phyloP scores from a whole-genome alignment of 2,329 filamentous ascomycete genomes.

The Epichloe gansuensis region DNA sequence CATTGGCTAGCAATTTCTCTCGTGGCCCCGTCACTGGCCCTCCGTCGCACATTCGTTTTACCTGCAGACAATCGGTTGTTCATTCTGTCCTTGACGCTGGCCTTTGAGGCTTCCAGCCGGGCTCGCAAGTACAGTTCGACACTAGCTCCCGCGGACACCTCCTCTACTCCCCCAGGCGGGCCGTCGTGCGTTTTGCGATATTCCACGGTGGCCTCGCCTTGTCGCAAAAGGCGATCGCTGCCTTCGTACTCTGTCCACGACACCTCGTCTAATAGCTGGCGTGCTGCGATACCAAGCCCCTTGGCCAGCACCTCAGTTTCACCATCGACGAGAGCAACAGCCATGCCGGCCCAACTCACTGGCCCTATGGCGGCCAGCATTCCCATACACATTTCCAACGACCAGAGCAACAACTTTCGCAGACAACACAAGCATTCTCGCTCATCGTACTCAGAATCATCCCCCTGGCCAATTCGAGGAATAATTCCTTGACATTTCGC shows the following conservation, averaged over 20 bases:
- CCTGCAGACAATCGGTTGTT: constrained; percentile 18
- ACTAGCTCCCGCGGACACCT: constrained; percentile 5
- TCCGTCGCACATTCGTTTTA: constrained; percentile 23
- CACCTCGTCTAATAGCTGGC: neutral
- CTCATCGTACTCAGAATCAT: constrained; percentile 50
- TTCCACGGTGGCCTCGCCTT: constrained; percentile 16
- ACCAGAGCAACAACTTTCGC: constrained; percentile 23
- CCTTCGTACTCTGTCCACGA: neutral
- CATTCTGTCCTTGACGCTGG: constrained; percentile 1
- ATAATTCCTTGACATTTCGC: constrained; percentile 49
- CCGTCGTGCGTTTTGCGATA: constrained; percentile 9
- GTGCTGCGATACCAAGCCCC: neutral
- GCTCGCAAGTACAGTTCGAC: constrained; percentile 4
- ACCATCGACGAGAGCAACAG: constrained; percentile 4
- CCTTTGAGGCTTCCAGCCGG: neutral
- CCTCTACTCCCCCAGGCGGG: constrained; percentile 9
- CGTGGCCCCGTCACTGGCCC: constrained; percentile 15
- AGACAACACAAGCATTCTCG: constrained; percentile 48
- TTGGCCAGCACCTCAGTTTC: neutral
- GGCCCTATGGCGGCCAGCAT: constrained; percentile 25
- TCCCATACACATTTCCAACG: constrained; percentile 25
- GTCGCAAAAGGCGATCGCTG: constrained; percentile 9
- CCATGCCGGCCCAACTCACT: constrained; percentile 29
- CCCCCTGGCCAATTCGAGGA: constrained; percentile 40
- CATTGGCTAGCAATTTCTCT: constrained; percentile 17